Evolutionary conservation across 441 rosid species (phyloP).

Genomic region (Erodium moschatum): DNA sequence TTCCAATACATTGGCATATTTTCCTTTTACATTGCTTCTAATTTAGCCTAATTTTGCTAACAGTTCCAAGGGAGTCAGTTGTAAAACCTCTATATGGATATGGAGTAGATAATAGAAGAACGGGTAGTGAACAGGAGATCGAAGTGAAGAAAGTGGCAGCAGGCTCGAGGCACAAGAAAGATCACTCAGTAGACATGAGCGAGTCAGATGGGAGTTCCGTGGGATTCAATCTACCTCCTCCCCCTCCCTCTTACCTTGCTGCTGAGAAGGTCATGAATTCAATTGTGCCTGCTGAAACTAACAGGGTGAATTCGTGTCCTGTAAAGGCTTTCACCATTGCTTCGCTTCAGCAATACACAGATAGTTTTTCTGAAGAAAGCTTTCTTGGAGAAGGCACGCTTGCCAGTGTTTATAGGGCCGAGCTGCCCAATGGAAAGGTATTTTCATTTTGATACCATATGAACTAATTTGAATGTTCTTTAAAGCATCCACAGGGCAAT

Average conservation of each 20-base stretch:
- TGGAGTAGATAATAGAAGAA: conserved; percentile 30
- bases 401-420: conserved; percentile 66
- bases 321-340: conserved; percentile 53
- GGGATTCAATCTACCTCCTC: conserved; percentile 35
- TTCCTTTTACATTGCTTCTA: conserved; percentile 3
- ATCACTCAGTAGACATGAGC: conserved; percentile 19
- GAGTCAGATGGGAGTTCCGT: conserved; percentile 15
- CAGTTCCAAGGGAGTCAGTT: conserved; percentile 39
- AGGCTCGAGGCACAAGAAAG: conserved; percentile 28
- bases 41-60: conserved; percentile 20
- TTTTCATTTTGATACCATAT: conserved; percentile 16
- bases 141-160: conserved; percentile 26
- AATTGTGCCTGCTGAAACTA: conserved; percentile 28
- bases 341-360: conserved; percentile 73
- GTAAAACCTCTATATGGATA: conserved; percentile 31
- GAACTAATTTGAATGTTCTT: neutral
- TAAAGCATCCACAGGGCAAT: no score
- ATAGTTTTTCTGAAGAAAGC: conserved; percentile 64
- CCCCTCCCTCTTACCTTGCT: conserved; percentile 31
- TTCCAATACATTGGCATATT: neutral
- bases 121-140: conserved; percentile 22
- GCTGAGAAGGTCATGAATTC: conserved; percentile 35
- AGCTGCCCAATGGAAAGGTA: conserved; percentile 73
- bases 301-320: conserved; percentile 30
- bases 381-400: conserved; percentile 67